Base-by-base conservation (phyloP, 2,329 filamentous ascomycete species). In the Domatiomyces globalis region DNA sequence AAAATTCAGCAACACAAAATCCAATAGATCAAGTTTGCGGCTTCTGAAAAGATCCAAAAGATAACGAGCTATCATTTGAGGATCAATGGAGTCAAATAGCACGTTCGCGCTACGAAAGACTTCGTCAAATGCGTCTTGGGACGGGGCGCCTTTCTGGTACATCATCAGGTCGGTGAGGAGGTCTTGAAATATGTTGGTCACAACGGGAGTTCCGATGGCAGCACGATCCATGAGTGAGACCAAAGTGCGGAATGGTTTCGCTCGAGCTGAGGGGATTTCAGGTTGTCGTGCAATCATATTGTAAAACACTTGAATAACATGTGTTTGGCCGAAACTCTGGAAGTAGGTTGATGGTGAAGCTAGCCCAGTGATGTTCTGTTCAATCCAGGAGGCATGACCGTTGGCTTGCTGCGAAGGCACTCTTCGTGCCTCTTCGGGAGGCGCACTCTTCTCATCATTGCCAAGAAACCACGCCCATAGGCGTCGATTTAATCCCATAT, bases 51-150 rank as follows among this genome's bases (percentile, higher is more conserved):
- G 69, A 29, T 71, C 67, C 53, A 92, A 71, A 43, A 92, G 74
- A 63, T 94, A 87, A 46, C 84, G 82, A 73, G 94, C 98, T 46
- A 98, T 95, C 18, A 96, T 73, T 6, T 85, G 84, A 61, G 89
- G 94, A 67, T 98, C 92, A 42, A 96, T 90, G 4, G 90, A 90
- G 63, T 98, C 92, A 60, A 98, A 98, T 69, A 98, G 98, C 43
- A 92, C 84, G 63, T 85, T 94, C 4, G 90, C 92, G 64, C 90
- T 96, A 59, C 87, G 81, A 58, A 96, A 76, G 2, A 96, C 88
- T 66, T 98, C 92, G 12, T 80, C 76, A 55, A 92, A 87, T 52
- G 90, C 81, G 5, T 77, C 69, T 61, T 83, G 84, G n/a, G 75
- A 76, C 0, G 76, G 67, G 9, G 84, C 79, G 49, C 72, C 72